Evolutionary conservation across 148 eudicot genomes (phyloP).

Genomic region (Rhododendron griersonianum): DNA sequence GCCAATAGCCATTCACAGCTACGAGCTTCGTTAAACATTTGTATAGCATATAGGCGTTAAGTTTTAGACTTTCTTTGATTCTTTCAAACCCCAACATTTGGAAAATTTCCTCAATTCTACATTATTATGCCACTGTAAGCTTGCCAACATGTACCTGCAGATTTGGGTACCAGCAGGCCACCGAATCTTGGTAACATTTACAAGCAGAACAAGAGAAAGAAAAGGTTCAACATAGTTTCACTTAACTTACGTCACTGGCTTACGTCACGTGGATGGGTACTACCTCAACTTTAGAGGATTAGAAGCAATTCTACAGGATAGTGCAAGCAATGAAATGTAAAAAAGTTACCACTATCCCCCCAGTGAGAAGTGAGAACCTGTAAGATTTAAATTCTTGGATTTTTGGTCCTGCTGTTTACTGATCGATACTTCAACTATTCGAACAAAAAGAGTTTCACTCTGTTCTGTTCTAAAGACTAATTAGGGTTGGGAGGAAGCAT

Average conservation of each 20-base stretch:
- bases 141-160: not conserved
- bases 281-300: not conserved
- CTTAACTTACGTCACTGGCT: too few species aligned
- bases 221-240: not conserved
- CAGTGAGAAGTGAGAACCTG: not conserved
- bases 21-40: not conserved
- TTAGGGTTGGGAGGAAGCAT: not conserved
- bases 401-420: not conserved
- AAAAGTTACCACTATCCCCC: too few species aligned
- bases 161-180: not conserved
- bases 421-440: too few species aligned
- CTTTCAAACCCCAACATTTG: not conserved
- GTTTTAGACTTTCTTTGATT: not conserved
- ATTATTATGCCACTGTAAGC: not conserved
- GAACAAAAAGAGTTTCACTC: not conserved
- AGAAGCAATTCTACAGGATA: not conserved
- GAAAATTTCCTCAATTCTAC: not conserved
- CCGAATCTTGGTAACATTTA: not conserved
- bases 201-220: not conserved
- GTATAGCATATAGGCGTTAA: not conserved
- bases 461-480: not conserved
- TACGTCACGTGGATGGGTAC: not conserved
- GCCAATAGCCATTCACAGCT: not conserved
- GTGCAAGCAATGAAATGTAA: not conserved
- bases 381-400: not conserved